Conservation (phyloP, 345 rosid genomes). For the Sonneratia alba region DNA sequence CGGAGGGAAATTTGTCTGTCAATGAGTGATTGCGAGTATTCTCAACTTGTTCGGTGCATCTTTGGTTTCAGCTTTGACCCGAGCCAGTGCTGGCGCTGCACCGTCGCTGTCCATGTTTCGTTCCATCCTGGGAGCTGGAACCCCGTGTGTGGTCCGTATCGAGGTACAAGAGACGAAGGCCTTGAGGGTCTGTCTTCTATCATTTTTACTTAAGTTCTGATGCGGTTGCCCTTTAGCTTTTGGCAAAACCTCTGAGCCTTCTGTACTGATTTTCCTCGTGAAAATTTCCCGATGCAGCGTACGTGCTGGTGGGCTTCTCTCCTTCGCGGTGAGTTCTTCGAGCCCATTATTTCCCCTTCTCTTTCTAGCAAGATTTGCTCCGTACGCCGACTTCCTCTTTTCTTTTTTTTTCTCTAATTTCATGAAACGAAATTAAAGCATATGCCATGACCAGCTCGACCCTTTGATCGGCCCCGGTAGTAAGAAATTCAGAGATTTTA, state of each 20-base stretch:
- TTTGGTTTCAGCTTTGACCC: background rate
- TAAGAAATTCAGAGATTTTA: too few relatives aligned
- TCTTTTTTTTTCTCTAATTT: too few relatives aligned
- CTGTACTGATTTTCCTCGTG: background rate
- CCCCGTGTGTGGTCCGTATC: slow-evolving; percentile 99
- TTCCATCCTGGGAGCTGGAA: slow-evolving; percentile 99
- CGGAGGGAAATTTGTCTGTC: slow-evolving; percentile 95
- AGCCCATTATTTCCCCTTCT: background rate
- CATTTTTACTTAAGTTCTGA: background rate
- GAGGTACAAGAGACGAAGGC: slow-evolving; percentile 38
- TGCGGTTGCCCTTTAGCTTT: background rate
- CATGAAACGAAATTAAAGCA: too few relatives aligned
- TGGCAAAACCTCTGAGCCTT: slow-evolving; percentile 4
- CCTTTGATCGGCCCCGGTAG: too few relatives aligned
- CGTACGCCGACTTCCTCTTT: too few relatives aligned
- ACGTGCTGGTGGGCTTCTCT: slow-evolving; percentile 93
- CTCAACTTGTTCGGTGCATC: slow-evolving; percentile 1
- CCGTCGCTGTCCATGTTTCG: slow-evolving; percentile 20
- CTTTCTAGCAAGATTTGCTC: too few relatives aligned
- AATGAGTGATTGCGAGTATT: slow-evolving; percentile 90
- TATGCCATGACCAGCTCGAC: too few relatives aligned
- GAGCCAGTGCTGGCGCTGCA: background rate
- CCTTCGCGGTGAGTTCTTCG: slow-evolving; percentile 71
- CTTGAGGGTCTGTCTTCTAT: slow-evolving; percentile 1
- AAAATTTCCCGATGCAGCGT: slow-evolving; percentile 53